Base-by-base conservation (phyloP, 768 basidiomycete species). In the Hericium rajendrae region DNA sequence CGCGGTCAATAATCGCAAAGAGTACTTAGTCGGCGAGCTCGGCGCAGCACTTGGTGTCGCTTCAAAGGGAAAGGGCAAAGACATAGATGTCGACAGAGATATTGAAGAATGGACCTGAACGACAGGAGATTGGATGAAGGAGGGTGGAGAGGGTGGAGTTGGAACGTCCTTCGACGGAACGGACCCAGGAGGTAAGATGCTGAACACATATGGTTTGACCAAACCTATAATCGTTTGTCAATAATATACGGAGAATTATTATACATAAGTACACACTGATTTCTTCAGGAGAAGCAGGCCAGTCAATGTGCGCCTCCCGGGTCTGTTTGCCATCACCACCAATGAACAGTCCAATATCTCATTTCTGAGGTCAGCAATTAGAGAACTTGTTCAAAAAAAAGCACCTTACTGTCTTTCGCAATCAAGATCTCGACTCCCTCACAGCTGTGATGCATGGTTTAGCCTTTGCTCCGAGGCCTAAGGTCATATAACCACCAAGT, bases 261-360 rank as follows among this genome's bases (percentile, higher is more conserved):
- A 32, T 32, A 12, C n/a, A 20, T 16, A 11, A n/a, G 15, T 37
- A 46, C 62, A 53, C 61, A 86, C 90, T 77, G 26, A 86, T 76
- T 60, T 95, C 93, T 65, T 94, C 91, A 22, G 90, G 91, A 50
- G 85, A 78, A n/a, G 80, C 78, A 1, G 85, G 81, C 87, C 90
- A 94, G 59, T 81, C 80, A 15, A 94, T 78, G 16, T 74, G 73
- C 9, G 70, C 64, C 2, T 71, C 62, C 39, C 80, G 74, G 0
- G 80, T 76, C 8, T 75, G 68, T 61, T 78, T 84, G 0, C 80
- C 85, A 60, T 86, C 81, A 6, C 71, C 59, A 11, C 81, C 82
- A 57, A 94, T 69, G 56, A 88, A 78, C 20, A 85, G 67, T 1
- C 86, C 90, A 55, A 85, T 78, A 60, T 82, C 91, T 93, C 59